Conservation (phyloP, 108 stramenopile species). For the Schizochytrium sp. region DNA sequence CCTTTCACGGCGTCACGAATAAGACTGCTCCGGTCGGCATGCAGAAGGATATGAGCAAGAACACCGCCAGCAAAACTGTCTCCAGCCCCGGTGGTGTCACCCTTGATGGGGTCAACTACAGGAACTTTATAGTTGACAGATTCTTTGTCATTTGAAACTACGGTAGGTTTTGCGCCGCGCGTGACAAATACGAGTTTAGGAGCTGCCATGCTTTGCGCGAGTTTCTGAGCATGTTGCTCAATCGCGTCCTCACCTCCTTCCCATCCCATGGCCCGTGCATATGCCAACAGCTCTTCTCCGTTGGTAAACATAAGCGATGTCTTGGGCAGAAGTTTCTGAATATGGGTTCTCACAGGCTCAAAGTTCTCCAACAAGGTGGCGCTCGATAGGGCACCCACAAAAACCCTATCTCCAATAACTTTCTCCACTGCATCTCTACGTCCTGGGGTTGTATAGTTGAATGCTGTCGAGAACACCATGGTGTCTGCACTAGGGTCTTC, state of each 20-base stretch:
- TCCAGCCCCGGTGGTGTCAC: slow-evolving; percentile 8
- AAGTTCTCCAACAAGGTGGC: background rate
- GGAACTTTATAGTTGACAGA: background rate
- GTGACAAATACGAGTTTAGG: slow-evolving; percentile 17
- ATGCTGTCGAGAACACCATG: slow-evolving; percentile 32
- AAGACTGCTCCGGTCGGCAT: background rate
- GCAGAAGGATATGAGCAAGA: background rate
- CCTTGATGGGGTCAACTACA: background rate
- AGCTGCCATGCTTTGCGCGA: background rate
- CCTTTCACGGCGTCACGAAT: background rate
- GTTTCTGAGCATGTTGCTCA: background rate
- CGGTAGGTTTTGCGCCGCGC: background rate
- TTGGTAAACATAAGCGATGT: background rate
- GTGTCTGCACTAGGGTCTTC: background rate
- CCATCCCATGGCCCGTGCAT: background rate
- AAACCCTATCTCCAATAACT: background rate
- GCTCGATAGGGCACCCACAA: background rate
- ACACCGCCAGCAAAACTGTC: slow-evolving; percentile 17
- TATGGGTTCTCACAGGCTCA: background rate
- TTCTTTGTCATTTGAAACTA: background rate
- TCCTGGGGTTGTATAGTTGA: background rate
- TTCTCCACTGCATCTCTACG: background rate
- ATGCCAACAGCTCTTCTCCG: slow-evolving; percentile 23
- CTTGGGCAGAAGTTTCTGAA: background rate
- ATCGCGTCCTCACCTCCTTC: background rate